Percentiles rank a stretch among this genome's conserved stretches.
These are phyloP conservation scores for Phaeosphaeriaceae sp. DNA, from an alignment of 2,329 filamentous ascomycete species.

Conservation along the genomic window DNA sequence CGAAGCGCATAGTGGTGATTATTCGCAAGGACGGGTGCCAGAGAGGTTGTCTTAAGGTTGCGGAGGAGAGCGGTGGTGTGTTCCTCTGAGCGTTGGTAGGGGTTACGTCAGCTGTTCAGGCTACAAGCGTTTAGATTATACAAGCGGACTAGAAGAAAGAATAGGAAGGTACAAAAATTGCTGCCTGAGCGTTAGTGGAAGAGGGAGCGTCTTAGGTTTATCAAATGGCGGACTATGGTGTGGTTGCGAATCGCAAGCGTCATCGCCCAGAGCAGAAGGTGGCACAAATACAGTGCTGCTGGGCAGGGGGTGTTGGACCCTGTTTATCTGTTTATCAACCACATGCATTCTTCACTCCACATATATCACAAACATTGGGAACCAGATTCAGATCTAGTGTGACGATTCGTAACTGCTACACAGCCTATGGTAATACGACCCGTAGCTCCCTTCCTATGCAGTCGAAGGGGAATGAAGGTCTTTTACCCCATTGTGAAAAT, in stretches of 20 bases:
- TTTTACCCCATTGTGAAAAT: background rate
- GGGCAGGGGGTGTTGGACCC: too few species aligned
- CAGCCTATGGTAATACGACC: conserved; percentile 5
- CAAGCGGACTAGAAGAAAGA: background rate
- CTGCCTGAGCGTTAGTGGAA: background rate
- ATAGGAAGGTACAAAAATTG: conserved; percentile 4
- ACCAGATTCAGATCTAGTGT: background rate
- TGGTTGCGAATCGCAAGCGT: conserved; percentile 5
- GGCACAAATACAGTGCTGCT: background rate
- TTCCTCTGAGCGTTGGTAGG: background rate
- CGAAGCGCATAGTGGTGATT: conserved; percentile 66
- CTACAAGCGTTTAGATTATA: background rate
- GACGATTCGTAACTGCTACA: conserved; percentile 3
- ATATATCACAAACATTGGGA: background rate
- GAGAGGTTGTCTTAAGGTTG: background rate
- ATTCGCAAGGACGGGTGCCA: background rate
- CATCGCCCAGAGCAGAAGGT: conserved; percentile 10
- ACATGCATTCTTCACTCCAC: background rate
- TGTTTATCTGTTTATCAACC: background rate
- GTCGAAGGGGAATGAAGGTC: conserved; percentile 1
- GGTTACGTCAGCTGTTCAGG: background rate
- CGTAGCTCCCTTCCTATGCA: conserved; percentile 2
- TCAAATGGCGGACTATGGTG: background rate
- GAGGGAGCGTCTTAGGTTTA: background rate
- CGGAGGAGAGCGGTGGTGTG: background rate